Conservation (phyloP, 768 basidiomycete genomes). For the Kwoniella mangroviensis region DNA sequence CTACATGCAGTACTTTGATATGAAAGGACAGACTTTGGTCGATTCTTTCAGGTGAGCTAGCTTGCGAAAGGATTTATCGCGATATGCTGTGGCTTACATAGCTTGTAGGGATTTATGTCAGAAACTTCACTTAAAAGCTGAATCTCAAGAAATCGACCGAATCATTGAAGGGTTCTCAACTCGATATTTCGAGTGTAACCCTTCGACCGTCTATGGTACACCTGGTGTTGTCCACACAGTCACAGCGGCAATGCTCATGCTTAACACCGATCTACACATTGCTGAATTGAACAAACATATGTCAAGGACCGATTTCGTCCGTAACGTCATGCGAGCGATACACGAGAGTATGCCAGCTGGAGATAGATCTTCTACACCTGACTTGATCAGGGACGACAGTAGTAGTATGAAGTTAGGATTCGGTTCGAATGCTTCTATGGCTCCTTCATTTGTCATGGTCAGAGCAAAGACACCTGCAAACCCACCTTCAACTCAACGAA, state of each 20-base stretch:
- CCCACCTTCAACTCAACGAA: conserved; percentile 30
- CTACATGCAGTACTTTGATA: conserved; percentile 91
- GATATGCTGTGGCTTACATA: too few relatives aligned
- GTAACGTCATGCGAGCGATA: conserved; percentile 86
- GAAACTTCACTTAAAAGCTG: conserved; percentile 90
- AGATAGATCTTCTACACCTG: conserved; percentile 64
- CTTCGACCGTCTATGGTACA: conserved; percentile 75
- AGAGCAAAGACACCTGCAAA: conserved; percentile 15
- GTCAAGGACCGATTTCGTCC: conserved; percentile 89
- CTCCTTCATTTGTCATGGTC: conserved; percentile 20
- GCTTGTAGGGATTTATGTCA: conserved; percentile 75
- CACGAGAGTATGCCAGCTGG: conserved; percentile 70
- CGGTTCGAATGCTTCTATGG: conserved; percentile 19
- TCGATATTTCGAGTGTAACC: conserved; percentile 91
- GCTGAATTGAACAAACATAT: conserved; percentile 86
- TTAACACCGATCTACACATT: conserved; percentile 97
- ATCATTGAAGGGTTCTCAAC: conserved; percentile 90
- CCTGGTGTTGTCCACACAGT: conserved; percentile 93
- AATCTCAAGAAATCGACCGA: conserved; percentile 97
- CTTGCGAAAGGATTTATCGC: too few relatives aligned
- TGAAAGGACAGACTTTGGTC: conserved; percentile 78
- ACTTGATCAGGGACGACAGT: conserved; percentile 69
- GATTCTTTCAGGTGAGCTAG: conserved; percentile 76
- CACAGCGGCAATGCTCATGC: conserved; percentile 84
- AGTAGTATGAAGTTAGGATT: conserved; percentile 30